A percentile compares a stretch with the other conserved stretches of the same genome.
Conservation (phyloP, 164 flowering plant species). For the Liquidambar formosana region DNA sequence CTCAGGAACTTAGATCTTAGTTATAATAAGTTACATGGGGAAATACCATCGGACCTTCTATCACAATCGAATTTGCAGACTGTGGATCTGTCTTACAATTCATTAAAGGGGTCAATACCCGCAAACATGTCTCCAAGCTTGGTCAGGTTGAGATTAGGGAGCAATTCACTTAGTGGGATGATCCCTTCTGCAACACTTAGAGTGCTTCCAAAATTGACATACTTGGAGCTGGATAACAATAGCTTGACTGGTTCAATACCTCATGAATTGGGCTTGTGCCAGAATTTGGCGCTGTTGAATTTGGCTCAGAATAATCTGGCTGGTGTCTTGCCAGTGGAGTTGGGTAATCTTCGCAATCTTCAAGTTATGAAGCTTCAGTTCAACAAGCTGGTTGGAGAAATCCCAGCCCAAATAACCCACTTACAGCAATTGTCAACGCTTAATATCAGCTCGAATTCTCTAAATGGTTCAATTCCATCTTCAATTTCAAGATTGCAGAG, state of each 20-base stretch:
- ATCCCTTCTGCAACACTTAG: slow-evolving; percentile 31
- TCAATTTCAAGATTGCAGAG: slow-evolving; percentile 33
- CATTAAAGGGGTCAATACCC: slow-evolving; percentile 51
- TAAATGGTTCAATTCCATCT: slow-evolving; percentile 56
- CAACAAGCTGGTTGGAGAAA: slow-evolving; percentile 49
- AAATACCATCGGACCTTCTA: slow-evolving; percentile 53
- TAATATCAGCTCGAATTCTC: slow-evolving; percentile 55
- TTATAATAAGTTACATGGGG: slow-evolving; percentile 47
- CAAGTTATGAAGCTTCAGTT: slow-evolving; percentile 51
- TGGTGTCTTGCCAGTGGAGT: slow-evolving; percentile 44
- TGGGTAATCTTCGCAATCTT: slow-evolving; percentile 50
- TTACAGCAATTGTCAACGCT: slow-evolving; percentile 33
- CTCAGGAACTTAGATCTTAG: slow-evolving; percentile 56
- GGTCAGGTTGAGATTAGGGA: slow-evolving; percentile 60
- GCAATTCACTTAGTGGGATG: slow-evolving; percentile 43
- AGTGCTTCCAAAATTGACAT: slow-evolving; percentile 35
- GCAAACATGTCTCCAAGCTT: slow-evolving; percentile 35
- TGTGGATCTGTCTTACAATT: slow-evolving; percentile 57
- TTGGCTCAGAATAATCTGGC: slow-evolving; percentile 48
- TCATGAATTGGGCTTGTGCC: slow-evolving; percentile 42
- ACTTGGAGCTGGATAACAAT: slow-evolving; percentile 66
- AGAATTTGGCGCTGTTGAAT: slow-evolving; percentile 47
- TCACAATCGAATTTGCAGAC: slow-evolving; percentile 33
- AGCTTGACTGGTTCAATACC: slow-evolving; percentile 51
- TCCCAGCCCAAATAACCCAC: slow-evolving; percentile 41